Conservation (phyloP, 1,284 basidiomycete genomes). For the Exobasidium cylindrosporum region DNA sequence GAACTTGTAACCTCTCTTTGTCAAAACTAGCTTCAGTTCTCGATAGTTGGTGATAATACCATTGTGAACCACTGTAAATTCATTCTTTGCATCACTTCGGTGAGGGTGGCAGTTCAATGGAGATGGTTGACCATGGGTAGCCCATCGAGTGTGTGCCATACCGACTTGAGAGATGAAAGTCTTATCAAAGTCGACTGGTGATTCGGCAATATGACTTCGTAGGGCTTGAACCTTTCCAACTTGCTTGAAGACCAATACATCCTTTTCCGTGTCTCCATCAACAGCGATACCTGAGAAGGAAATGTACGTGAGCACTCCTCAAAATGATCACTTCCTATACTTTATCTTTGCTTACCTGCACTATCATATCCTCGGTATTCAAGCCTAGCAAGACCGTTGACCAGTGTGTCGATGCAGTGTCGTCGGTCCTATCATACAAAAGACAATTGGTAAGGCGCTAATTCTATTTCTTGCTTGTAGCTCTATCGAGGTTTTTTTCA, state of each 20-base stretch:
- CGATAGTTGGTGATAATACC: conserved; percentile 95
- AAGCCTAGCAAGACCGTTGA: conserved; percentile 86
- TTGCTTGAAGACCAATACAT: conserved; percentile 87
- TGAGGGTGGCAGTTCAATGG: conserved; percentile 93
- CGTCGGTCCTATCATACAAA: conserved; percentile 75
- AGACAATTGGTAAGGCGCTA: not conserved
- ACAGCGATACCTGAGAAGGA: conserved; percentile 77
- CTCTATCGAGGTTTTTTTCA: not conserved
- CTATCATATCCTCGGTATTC: conserved; percentile 99
- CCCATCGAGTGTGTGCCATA: conserved; percentile 99
- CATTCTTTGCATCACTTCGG: conserved; percentile 73
- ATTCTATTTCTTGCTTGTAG: not conserved
- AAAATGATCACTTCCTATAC: too few relatives aligned
- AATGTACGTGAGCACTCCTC: too few relatives aligned
- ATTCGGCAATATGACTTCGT: conserved; percentile 82
- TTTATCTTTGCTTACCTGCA: conserved; percentile 65
- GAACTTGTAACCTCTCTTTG: conserved; percentile 93
- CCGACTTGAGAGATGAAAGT: conserved; percentile 83
- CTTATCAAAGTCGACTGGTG: conserved; percentile 75
- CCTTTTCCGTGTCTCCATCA: conserved; percentile 82
- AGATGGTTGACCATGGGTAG: conserved; percentile 86
- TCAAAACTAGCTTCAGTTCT: conserved; percentile 86
- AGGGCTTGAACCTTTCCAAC: conserved; percentile 96
- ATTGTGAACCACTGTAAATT: conserved; percentile 96
- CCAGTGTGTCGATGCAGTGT: conserved; percentile 85